Evolutionary conservation across 2,329 filamentous ascomycete genomes (phyloP), one percentile per base, ranked within the genome.

Genomic region (Monosporascus sp.): DNA sequence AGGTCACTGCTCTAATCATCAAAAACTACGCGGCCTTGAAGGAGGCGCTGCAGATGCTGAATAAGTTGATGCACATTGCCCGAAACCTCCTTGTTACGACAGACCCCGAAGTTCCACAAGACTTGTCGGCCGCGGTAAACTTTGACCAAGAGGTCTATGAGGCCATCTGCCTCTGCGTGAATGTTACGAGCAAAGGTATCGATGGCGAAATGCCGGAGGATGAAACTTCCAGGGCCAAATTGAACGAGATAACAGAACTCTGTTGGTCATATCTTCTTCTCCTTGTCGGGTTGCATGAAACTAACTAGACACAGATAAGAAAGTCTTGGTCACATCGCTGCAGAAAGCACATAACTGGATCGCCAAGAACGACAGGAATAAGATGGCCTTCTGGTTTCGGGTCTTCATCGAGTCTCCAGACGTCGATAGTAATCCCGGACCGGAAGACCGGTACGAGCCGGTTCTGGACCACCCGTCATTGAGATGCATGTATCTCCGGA

Each of bases 291-390:
- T 50, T 57, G 14, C 56, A 41, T 15, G 14, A 39, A n/a, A 34
- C 61, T 68, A 51, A 64, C 59, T 47, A 22, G 42, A 4, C 39
- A 2, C 51, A 85, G 82, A 83, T 66, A 86, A 87, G 59, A 86
- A 85, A 61, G 70, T 87, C 1, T 72, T 87, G 2, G 83, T 87
- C 2, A 86, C 83, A 0, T 82, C 81, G 2, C 68, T 87, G 14
- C 84, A 87, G 61, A 83, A 86, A 64, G 80, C 82, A 2, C 83
- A 86, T 59, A 87, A 87, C 65, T 86, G 84, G 82, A 84, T 82
- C 1, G 83, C 83, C 52, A 85, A 85, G 56, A 84, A 86, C 60
- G 83, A 86, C 61, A 73, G 84, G 37, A 86, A 86, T 67, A 87
- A 87, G 65, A 86, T 86, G 82, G 76, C 80, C 0, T 86, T 87